phyloP scores from a whole-genome alignment of 495 filamentous ascomycete genomes.

The Amorphotheca resinae region DNA sequence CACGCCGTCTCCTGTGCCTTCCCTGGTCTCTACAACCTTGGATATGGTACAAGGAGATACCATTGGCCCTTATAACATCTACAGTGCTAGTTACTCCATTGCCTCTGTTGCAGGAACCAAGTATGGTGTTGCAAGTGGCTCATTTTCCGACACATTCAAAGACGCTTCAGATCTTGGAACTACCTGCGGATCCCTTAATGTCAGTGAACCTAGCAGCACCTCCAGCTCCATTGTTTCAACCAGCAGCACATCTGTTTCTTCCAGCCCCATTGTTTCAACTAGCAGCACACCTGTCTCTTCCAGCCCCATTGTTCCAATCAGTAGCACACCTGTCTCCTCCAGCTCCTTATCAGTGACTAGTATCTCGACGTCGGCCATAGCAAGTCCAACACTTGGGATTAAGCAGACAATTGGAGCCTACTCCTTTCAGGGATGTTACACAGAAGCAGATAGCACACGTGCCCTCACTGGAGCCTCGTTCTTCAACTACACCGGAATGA shows the following conservation, averaged over 20 bases:
- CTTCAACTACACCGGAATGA: slow-evolving; percentile 35
- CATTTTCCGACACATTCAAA: slow-evolving; percentile 16
- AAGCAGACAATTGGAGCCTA: slow-evolving; percentile 28
- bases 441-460: slow-evolving; percentile 25
- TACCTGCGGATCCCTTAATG: slow-evolving; percentile 2
- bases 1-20: slow-evolving; percentile 34
- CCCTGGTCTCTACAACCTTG: slow-evolving; percentile 28
- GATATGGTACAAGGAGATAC: slow-evolving; percentile 37
- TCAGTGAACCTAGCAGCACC: not conserved
- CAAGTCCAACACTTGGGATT: slow-evolving; percentile 11
- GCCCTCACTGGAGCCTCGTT: slow-evolving; percentile 18
- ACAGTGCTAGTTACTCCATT: slow-evolving; percentile 33
- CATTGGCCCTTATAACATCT: slow-evolving; percentile 41
- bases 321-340: slow-evolving; percentile 15
- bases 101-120: slow-evolving; percentile 6
- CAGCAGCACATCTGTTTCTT: too few relatives aligned
- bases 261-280: too few relatives aligned
- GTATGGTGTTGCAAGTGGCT: slow-evolving; percentile 16
- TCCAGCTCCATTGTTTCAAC: slow-evolving; percentile 5
- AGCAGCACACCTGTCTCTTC: too few relatives aligned
- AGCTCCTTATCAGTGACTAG: slow-evolving; percentile 12
- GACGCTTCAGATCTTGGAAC: slow-evolving; percentile 7
- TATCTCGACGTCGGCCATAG: slow-evolving; percentile 13
- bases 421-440: slow-evolving; percentile 33
- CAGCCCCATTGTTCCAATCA: too few relatives aligned